Base-by-base conservation (phyloP, 441 rosid genomes). In the Capsella rubella region DNA sequence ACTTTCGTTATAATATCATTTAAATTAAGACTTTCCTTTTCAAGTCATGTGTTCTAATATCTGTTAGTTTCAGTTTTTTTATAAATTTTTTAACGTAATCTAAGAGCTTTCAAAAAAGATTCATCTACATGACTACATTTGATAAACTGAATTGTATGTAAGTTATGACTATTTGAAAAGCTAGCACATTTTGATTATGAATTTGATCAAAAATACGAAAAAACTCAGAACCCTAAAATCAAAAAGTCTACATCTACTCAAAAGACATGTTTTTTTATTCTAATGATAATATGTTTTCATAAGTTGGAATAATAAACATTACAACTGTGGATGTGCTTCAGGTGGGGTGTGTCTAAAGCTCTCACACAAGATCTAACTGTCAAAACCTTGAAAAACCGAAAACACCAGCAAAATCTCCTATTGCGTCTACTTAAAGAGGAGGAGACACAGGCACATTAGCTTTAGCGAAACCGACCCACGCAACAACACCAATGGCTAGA, bases 391-490 rank as follows among this genome's bases (percentile, higher is more conserved):
- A 74, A 40, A 21, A 57, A 50, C 0, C 39, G 37, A 39, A 47
- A 74, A 58, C 29, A 28, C 16, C 28, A 65, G 15, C 37, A 35
- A 27, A 66, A 49, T 3, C 66, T 16, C 14, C 27, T 35, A 65
- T 12, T 47, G 77, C 47, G 66, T 39, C 50, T 64, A 13, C 29
- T 74, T 67, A 67, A 13, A 88, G 77, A 0, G 91, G 81, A 5
- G 97, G 79, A 4, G 87, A 76, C 0, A 90, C 71, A 11, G 97
- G 92, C 83, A 84, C 45, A 11, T 88, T 88, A 67, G 91, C 85
- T 85, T 92, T 94, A 0, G 97, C 90, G 58, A 90, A 87, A 15
- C 97, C 95, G 5, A 92, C 83, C 92, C 97, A 92, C 1, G 97
- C 87, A 51, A 94, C 89, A 65, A 92, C 57, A 25, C 99, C 97